These are phyloP conservation scores for Rhizopus arrhizus DNA, from an alignment of 371 early-diverging fungal genomes.

Conservation along the genomic window DNA sequence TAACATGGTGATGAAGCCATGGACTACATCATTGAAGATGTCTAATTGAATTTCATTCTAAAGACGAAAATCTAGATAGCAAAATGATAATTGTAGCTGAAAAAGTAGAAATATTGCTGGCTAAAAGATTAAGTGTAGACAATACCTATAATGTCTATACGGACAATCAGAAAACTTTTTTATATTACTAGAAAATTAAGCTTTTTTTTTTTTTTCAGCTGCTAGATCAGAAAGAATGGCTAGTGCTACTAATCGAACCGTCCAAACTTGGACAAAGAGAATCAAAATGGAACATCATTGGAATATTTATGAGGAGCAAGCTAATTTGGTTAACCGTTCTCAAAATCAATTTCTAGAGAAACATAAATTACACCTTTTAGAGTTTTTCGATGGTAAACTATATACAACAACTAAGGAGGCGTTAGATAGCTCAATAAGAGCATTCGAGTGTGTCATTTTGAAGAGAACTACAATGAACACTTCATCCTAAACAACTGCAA, in stretches of 20 bases:
- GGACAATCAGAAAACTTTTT: conserved; percentile 11
- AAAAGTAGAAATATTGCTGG: conserved; percentile 2
- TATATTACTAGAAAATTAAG: conserved; percentile 10
- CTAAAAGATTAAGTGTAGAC: background rate
- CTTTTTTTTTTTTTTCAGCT: conserved; percentile 12
- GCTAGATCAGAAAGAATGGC: background rate
- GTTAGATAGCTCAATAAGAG: conserved; percentile 6
- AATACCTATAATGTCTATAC: conserved; percentile 3
- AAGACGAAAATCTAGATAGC: conserved; percentile 8
- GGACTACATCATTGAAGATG: conserved; percentile 1
- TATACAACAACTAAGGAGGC: conserved; percentile 2
- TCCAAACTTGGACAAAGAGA: conserved; percentile 1
- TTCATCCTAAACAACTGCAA: conserved; percentile 10
- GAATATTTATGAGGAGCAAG: conserved; percentile 15
- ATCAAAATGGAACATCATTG: conserved; percentile 9
- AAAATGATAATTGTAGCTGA: background rate
- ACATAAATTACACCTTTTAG: conserved; percentile 6
- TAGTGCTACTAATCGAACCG: background rate
- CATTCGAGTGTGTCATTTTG: conserved; percentile 6
- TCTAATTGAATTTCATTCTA: conserved; percentile 1
- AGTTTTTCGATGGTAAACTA: conserved; percentile 4
- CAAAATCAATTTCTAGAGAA: conserved; percentile 1
- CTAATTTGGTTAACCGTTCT: conserved; percentile 2
- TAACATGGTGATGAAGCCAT: conserved; percentile 9
- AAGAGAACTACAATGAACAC: conserved; percentile 3